phyloP scores from a whole-genome alignment of 345 rosid species.

The Camelina hispida region DNA sequence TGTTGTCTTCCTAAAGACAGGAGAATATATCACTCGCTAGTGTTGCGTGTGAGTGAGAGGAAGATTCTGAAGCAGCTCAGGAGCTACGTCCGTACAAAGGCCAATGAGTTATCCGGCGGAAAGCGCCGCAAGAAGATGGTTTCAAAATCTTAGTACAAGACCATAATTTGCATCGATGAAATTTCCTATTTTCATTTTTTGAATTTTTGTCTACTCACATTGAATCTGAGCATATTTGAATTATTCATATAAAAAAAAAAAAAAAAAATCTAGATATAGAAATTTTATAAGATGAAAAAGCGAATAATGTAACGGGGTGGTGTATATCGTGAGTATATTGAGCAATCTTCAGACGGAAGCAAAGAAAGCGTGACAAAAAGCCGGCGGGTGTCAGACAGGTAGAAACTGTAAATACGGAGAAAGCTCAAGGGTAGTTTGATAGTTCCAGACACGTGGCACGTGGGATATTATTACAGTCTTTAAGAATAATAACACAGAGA shows the following conservation, averaged over 20 bases:
- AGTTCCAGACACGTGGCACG: conserved; percentile 36
- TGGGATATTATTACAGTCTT: conserved; percentile 34
- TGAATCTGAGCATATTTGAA: conserved; percentile 1
- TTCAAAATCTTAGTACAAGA: background rate
- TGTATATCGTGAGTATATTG: background rate
- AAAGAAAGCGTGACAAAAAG: conserved; percentile 44
- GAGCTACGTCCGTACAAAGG: conserved; percentile 38
- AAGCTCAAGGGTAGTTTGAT: background rate
- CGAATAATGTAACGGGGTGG: background rate
- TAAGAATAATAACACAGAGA: conserved; percentile 13
- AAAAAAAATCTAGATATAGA: background rate
- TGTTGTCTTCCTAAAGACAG: conserved; percentile 52
- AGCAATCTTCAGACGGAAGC: conserved; percentile 43
- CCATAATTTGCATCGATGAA: background rate
- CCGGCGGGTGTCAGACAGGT: conserved; percentile 45
- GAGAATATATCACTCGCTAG: conserved; percentile 65
- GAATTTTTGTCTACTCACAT: background rate
- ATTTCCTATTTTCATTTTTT: background rate
- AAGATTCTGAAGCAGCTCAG: conserved; percentile 72
- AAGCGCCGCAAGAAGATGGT: conserved; percentile 42
- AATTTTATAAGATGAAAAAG: background rate
- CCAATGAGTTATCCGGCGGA: conserved; percentile 1
- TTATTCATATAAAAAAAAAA: too few relatives aligned
- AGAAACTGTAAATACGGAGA: conserved; percentile 19
- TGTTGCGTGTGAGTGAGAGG: conserved; percentile 74